Evolutionary conservation across 371 early-diverging fungal genomes (phyloP).

Genomic region (Zychaea mexicana): DNA sequence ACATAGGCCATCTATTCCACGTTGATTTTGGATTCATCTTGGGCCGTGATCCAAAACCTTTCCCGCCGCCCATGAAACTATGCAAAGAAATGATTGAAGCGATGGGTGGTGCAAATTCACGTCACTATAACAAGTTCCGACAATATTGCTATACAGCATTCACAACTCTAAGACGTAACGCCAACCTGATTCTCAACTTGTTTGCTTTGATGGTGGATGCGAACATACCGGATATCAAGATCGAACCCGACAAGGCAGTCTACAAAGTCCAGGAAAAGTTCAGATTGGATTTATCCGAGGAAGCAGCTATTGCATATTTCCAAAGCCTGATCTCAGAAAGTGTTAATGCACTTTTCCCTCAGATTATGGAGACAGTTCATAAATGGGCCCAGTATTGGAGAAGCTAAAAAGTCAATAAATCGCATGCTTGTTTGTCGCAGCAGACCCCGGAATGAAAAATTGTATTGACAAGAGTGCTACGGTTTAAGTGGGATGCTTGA

Average conservation of each 20-base stretch:
- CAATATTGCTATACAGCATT: slow-evolving; percentile 93
- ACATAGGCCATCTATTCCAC: slow-evolving; percentile 90
- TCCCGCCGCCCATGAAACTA: slow-evolving; percentile 98
- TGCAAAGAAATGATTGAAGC: slow-evolving; percentile 99
- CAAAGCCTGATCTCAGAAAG: slow-evolving; percentile 90
- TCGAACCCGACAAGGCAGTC: slow-evolving; percentile 96
- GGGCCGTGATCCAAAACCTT: slow-evolving; percentile 98
- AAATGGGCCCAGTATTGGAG: slow-evolving; percentile 93
- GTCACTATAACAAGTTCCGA: slow-evolving; percentile 84
- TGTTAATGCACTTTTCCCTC: slow-evolving; percentile 94
- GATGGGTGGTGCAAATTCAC: slow-evolving; percentile 91
- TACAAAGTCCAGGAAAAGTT: slow-evolving; percentile 95
- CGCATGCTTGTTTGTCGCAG: too few relatives aligned
- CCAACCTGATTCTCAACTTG: slow-evolving; percentile 93
- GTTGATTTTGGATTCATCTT: slow-evolving; percentile 98
- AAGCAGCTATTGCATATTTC: slow-evolving; percentile 93
- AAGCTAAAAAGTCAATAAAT: slow-evolving; percentile 53
- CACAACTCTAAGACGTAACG: slow-evolving; percentile 87
- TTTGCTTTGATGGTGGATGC: slow-evolving; percentile 95
- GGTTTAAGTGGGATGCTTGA: too few relatives aligned
- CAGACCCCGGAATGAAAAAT: too few relatives aligned
- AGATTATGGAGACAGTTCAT: slow-evolving; percentile 96
- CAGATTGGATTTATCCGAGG: slow-evolving; percentile 89
- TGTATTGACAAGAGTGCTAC: too few relatives aligned
- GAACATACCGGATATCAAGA: slow-evolving; percentile 93